These are phyloP conservation scores for Neofusicoccum umdonicola DNA, from an alignment of 2,329 filamentous ascomycete genomes.

Conservation along the genomic window DNA sequence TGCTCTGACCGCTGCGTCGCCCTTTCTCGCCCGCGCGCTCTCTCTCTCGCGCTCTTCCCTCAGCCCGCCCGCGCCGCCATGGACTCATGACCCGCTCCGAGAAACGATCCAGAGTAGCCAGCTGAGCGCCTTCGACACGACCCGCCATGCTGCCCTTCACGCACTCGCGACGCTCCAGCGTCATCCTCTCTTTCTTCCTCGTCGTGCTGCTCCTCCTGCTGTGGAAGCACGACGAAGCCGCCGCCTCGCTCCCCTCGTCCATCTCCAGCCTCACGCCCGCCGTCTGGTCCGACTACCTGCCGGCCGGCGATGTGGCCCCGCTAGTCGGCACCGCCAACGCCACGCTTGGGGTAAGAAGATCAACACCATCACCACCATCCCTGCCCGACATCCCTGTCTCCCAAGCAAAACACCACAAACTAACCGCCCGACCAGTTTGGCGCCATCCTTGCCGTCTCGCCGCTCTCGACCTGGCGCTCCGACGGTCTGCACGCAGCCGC, in stretches of 20 bases:
- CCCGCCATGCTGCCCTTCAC: conserved; percentile 6
- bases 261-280: conserved; percentile 3
- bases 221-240: conserved; percentile 6
- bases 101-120: background rate
- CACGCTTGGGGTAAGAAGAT: conserved; percentile 16
- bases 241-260: background rate
- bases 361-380: background rate
- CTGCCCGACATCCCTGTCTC: background rate
- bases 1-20: conserved; percentile 3
- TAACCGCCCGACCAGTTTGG: conserved; percentile 8
- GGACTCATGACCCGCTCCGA: background rate
- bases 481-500: conserved; percentile 18
- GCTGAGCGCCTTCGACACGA: background rate
- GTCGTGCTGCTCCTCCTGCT: conserved; percentile 2
- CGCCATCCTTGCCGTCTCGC: conserved; percentile 17
- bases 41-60: background rate
- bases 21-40: background rate
- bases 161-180: conserved; percentile 16
- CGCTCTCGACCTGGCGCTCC: conserved; percentile 15
- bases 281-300: conserved; percentile 1
- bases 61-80: background rate
- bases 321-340: conserved; percentile 15
- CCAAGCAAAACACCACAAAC: background rate
- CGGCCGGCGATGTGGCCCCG: background rate
- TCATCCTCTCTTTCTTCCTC: conserved; percentile 10